Conservation (phyloP, 1,284 basidiomycete species). For the Irpex sp. region DNA sequence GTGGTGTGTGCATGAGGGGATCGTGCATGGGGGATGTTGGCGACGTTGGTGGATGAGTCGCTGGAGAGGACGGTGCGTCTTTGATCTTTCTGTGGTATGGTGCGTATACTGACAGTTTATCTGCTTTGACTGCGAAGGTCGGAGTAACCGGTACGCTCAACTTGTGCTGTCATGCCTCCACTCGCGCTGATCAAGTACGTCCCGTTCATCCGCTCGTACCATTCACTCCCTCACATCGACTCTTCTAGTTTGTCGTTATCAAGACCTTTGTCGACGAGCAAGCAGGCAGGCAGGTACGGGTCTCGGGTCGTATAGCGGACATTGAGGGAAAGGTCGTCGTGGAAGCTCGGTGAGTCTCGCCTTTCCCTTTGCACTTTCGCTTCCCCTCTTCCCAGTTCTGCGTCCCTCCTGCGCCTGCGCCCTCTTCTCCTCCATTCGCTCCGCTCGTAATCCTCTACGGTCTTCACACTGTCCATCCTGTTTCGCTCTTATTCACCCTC, state of each 20-base stretch:
- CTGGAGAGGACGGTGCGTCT: too few species aligned
- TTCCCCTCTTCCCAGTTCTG: too few species aligned
- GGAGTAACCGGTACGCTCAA: conserved; percentile 88
- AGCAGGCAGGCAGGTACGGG: conserved; percentile 69
- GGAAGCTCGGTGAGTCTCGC: conserved; percentile 57
- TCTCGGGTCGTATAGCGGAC: conserved; percentile 50
- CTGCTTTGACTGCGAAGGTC: conserved; percentile 81
- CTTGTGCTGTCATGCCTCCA: conserved; percentile 76
- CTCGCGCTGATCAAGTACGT: conserved; percentile 76
- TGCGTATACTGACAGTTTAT: conserved; percentile 43
- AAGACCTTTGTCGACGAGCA: conserved; percentile 58
- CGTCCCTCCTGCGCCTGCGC: too few species aligned
- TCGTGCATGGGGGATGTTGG: too few species aligned
- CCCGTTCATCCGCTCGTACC: conserved; percentile 1
- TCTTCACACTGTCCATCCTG: too few species aligned
- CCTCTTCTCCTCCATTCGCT: too few species aligned
- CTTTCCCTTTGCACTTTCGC: too few species aligned
- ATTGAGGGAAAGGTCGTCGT: conserved; percentile 74
- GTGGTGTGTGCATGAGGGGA: too few species aligned
- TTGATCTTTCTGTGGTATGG: too few species aligned
- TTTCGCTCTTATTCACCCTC: too few species aligned
- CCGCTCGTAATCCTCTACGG: too few species aligned
- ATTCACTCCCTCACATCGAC: not conserved
- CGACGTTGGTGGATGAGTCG: too few species aligned
- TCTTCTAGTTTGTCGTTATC: conserved; percentile 50